These are phyloP conservation scores for Jasminum sambac DNA, from an alignment of 257 asterid species.

Conservation along the genomic window DNA sequence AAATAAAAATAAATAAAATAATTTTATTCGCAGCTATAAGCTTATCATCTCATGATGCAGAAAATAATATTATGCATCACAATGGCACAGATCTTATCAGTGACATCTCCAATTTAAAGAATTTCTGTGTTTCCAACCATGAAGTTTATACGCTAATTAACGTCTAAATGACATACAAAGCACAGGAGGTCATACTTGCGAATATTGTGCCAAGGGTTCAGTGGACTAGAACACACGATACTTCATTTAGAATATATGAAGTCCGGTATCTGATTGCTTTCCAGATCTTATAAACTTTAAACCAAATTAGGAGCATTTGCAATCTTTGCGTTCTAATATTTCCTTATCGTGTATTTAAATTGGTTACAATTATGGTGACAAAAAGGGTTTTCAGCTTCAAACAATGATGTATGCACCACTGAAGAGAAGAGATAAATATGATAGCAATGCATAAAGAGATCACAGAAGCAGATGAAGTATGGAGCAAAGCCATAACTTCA, in stretches of 20 bases:
- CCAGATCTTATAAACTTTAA: background rate
- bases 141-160: background rate
- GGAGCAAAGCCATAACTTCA: background rate
- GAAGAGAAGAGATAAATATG: background rate
- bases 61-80: background rate
- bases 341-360: background rate
- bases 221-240: background rate
- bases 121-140: background rate
- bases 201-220: background rate
- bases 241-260: slow-evolving; percentile 10
- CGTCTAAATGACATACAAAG: background rate
- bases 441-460: slow-evolving; percentile 12
- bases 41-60: background rate
- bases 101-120: slow-evolving; percentile 1
- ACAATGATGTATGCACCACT: slow-evolving; percentile 8
- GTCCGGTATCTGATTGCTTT: background rate
- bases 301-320: background rate
- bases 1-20: background rate
- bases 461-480: slow-evolving; percentile 6
- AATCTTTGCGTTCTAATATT: background rate
- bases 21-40: background rate
- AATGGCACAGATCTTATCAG: background rate
- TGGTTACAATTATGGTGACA: slow-evolving; percentile 2
- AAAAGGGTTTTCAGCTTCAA: slow-evolving; percentile 5
- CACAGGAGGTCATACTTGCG: background rate